These are phyloP conservation scores for Rhizophagus clarus DNA, from an alignment of 192 early-diverging fungal genomes.

Conservation along the genomic window DNA sequence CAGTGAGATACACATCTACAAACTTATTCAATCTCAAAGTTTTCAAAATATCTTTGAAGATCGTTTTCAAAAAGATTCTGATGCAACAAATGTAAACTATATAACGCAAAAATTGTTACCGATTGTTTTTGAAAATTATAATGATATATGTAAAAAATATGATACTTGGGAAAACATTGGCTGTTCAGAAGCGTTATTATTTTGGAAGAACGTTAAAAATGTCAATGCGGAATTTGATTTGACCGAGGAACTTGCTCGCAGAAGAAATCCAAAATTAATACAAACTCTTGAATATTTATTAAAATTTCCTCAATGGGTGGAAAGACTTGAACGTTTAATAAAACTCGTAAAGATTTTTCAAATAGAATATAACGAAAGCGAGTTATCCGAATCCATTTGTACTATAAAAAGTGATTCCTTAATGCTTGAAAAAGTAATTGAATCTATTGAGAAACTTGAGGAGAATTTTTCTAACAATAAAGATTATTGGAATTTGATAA, in stretches of 20 bases:
- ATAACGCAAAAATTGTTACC: neutral
- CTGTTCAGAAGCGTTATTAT: neutral
- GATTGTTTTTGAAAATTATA: neutral
- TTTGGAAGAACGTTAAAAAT: slow-evolving; percentile 27
- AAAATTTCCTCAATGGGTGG: neutral
- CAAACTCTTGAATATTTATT: neutral
- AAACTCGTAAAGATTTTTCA: neutral
- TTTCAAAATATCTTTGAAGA: slow-evolving; percentile 18
- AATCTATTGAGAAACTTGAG: neutral
- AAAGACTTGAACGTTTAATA: neutral
- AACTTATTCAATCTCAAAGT: neutral
- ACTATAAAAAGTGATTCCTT: neutral
- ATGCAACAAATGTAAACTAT: neutral
- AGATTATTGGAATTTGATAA: slow-evolving; percentile 3
- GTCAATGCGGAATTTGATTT: slow-evolving; percentile 1
- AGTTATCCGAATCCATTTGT: too few species aligned
- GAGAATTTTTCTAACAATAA: neutral
- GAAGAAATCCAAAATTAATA: neutral
- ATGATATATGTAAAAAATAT: neutral
- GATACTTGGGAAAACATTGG: slow-evolving; percentile 6
- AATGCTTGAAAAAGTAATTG: neutral
- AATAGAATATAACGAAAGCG: neutral
- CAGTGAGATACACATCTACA: neutral
- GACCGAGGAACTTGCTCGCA: neutral
- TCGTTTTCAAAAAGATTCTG: neutral